Conservation (phyloP, 306 rosid species). For the Geum urbanum region DNA sequence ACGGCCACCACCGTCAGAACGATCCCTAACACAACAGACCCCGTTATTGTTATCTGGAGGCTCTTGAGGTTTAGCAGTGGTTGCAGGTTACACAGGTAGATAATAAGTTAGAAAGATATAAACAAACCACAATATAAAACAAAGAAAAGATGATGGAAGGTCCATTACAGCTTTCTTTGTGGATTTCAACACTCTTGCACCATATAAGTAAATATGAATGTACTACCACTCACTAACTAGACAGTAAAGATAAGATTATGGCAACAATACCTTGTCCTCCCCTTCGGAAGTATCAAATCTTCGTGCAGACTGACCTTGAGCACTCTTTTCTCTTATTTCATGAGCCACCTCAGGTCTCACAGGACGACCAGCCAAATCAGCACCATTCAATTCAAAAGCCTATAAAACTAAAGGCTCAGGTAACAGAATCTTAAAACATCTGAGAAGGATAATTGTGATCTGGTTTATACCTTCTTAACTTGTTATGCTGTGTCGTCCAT, state of each 20-base stretch:
- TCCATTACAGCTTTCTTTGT: too few relatives aligned
- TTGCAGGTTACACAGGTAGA: too few relatives aligned
- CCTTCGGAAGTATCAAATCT: constrained; percentile 64
- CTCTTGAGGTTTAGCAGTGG: too few relatives aligned
- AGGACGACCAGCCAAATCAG: constrained; percentile 16
- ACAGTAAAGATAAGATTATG: background rate
- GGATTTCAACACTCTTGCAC: too few relatives aligned
- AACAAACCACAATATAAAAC: too few relatives aligned
- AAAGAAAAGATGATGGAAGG: too few relatives aligned
- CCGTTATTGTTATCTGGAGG: too few relatives aligned
- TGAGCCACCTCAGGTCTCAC: constrained; percentile 31
- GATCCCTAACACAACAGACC: too few relatives aligned
- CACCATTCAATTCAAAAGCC: constrained; percentile 65
- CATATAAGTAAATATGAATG: background rate
- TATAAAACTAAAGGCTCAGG: constrained; percentile 1
- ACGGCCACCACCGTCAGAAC: too few relatives aligned
- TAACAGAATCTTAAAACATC: background rate
- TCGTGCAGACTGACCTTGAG: constrained; percentile 38
- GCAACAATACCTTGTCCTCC: constrained; percentile 54
- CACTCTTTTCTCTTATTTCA: constrained; percentile 44
- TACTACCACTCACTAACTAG: background rate
- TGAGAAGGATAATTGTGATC: background rate
- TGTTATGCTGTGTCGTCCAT: constrained; percentile 54
- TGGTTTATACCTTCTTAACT: constrained; percentile 43
- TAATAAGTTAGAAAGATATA: too few relatives aligned